Base-by-base conservation (phyloP, 148 eudicot species). In the Hydrangea macrophylla region DNA sequence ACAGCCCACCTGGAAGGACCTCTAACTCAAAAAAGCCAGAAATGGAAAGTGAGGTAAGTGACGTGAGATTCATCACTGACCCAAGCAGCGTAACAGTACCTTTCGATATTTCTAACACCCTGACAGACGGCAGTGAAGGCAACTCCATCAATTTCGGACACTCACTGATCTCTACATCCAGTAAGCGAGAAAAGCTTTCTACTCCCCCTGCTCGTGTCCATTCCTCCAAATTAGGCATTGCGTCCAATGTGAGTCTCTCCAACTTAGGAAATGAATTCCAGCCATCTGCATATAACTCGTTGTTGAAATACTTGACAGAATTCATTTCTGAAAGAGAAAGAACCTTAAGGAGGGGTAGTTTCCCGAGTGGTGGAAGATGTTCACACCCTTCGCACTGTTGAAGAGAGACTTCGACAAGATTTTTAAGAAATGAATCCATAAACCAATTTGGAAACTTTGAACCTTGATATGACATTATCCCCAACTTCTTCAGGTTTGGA, bases 381-480 rank as follows among this genome's bases (percentile, higher is more conserved):
- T 60, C 44, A 60, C 63, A 60, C 31, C 62, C 0, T 60, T 11
- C 7, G 33, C 63, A 60, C 1, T 0, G 9, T 8, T 2, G 0
- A n/a, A 60, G 42, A 33, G 63, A 32, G 40, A 60, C 2, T 24
- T 60, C 12, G n/a, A 32, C 63, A 24, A 60, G 8, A 60, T 60
- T 60, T 60, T 33, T 17, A 60, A 33, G 63, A 22, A 60, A 25
- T 26, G 1, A 35, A 35, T 37, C 18, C 7, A 9, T 18, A 39
- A 60, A 31, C 63, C 63, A 33, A 60, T 60, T 60, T 9, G 63
- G 63, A 22, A 60, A 60, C 26, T n/a, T n/a, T 22, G 42, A 33
- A 33, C 63, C 63, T 35, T 4, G 42, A 26, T 60, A 60, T 9
- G 5, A 20, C 3, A 0, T 18, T 60, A 60, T 10, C 6, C 44